Base-by-base conservation (phyloP, 1,284 basidiomycete species). In the Naganishia cerealis region DNA sequence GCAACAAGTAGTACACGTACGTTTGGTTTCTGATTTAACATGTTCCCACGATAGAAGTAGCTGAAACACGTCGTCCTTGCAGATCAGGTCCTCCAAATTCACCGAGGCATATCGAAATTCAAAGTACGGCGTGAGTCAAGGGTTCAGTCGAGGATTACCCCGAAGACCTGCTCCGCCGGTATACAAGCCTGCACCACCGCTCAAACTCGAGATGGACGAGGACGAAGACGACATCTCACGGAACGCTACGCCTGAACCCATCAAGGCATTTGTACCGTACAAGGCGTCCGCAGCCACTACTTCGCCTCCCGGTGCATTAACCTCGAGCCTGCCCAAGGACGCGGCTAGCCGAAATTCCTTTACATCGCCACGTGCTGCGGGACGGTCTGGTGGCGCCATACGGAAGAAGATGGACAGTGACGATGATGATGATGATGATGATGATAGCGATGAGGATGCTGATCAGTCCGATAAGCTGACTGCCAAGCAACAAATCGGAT, bases 231-330 rank as follows among this genome's bases (percentile, higher is more conserved):
- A 57, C 24, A 57, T 42, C 39, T 65, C 57, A 2, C 38, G 29
- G 5, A 42, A 46, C 1, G 57, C 24, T 13, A 57, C 69, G 12
- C 59, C 40, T 9, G 43, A 55, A 18, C 54, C 59, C 2, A 38
- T 55, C 38, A 61, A 48, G 21, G 90, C 92, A 74, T 96, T 96
- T 80, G 90, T 91, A 57, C 84, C 92, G 0, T 96, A 96, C 76
- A 90, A 90, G n/a, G 89, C 89, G 1, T 40, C 42, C 5, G 40
- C 75, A 7, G 24, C 36, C 8, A 36, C 29, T 13, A 40, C 56
- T 5, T 69, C 52, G 52, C 58, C 40, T 43, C 66, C 67, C 3
- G 59, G 61, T 40, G 43, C 38, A 36, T 55, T 65, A 24, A 16
- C 62, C 21, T 62, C 66, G 48, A 55, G 62, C n/a, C 53, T 65